Conservation (phyloP, 1,284 basidiomycete species). For the Ceratobasidium sp. region DNA sequence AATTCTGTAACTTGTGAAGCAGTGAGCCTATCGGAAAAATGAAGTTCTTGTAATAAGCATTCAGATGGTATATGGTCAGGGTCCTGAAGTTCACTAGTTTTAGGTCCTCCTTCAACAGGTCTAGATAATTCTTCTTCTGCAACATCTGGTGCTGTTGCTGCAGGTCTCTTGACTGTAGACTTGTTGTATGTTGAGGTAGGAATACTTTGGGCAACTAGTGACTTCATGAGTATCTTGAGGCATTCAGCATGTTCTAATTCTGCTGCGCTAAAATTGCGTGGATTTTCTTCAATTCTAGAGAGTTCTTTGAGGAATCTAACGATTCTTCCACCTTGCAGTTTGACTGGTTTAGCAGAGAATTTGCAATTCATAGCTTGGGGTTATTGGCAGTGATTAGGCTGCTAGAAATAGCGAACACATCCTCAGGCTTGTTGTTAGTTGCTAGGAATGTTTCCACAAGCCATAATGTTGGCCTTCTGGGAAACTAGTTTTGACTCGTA, state of each 20-base stretch:
- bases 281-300: background rate
- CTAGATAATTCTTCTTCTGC: background rate
- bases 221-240: background rate
- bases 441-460: background rate
- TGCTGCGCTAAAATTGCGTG: background rate
- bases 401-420: constrained; percentile 42
- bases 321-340: constrained; percentile 41
- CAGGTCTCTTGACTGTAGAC: background rate
- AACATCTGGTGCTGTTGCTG: background rate
- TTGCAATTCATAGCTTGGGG: constrained; percentile 42
- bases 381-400: constrained; percentile 41
- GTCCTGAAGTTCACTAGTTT: constrained; percentile 42
- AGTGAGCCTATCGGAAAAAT: constrained; percentile 3
- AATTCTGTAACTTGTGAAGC: constrained; percentile 25
- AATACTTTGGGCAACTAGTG: background rate
- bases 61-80: constrained; percentile 35
- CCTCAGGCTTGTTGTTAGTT: constrained; percentile 24
- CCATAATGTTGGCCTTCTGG: background rate
- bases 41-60: constrained; percentile 37
- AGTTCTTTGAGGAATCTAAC: constrained; percentile 41
- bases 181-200: constrained; percentile 40
- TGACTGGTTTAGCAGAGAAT: constrained; percentile 43
- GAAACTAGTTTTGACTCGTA: constrained; percentile 1
- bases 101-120: constrained; percentile 43
- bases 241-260: background rate